Base-by-base conservation (phyloP, 2,329 filamentous ascomycete genomes). In the Sporothrix pallida region DNA sequence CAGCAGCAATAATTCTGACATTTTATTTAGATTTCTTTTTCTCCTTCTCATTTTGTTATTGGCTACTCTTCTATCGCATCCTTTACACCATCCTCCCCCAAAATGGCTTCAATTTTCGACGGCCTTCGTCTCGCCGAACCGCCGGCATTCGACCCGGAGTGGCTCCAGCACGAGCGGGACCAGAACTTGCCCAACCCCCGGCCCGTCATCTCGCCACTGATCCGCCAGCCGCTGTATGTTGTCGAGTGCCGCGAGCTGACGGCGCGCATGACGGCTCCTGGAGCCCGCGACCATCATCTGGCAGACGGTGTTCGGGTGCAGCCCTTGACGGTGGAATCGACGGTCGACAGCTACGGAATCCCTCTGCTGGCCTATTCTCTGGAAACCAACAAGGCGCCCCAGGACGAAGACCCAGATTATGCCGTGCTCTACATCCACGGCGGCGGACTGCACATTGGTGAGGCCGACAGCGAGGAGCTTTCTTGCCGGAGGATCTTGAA, bases 401-500 rank as follows among this genome's bases (percentile, higher is more conserved):
- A 44, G 7, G 31, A 15, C 23, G 48, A 56, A 1, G 46, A 71
- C 17, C 70, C 78, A 0, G 77, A 79, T 6, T 74, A 79, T 3
- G 75, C 83, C 7, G 77, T 85, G 12, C 75, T 87, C 20, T 87
- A 86, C 77, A 84, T 83, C 76, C 86, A 87, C 75, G 86, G 86
- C 10, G 85, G 85, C 15, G 85, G 84, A 0, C 78, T 87, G 1
- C 78, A 79, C 42, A 83, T 87, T 46, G 86, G 86, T 12, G 84
- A 86, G 71, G 83, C 84, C 1, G 84, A 86, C 75, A 85, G 83
- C 74, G 85, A 87, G 76, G 85, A 87, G 65, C 78, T 86, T 1
- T 83, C 84, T 1, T 86, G 84, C 76, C 81, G 85, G 0, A 82
- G 81, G 37, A 80, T 87, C 26, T 76, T 82, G 37, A 80, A 81